Evolutionary conservation across 192 early-diverging fungal species (phyloP).

Genomic region (Allomyces javanicus): DNA sequence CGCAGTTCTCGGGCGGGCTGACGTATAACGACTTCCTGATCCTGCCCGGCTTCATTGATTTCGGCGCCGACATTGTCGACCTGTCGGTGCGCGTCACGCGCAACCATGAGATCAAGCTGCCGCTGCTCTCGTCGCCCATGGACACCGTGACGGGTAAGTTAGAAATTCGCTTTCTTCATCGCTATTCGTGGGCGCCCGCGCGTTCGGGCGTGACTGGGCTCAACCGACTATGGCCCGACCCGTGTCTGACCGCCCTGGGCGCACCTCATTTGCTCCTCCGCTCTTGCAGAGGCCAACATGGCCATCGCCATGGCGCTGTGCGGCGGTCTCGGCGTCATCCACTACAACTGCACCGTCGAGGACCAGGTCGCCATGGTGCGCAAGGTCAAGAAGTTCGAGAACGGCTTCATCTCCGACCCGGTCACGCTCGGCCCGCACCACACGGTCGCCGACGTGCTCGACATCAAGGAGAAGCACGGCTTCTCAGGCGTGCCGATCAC

Average conservation of each 20-base stretch:
- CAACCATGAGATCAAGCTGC: conserved; percentile 77
- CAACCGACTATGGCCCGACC: no score
- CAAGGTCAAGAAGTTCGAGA: conserved; percentile 94
- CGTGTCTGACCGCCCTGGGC: no score
- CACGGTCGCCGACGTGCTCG: conserved; percentile 64
- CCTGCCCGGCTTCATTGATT: conserved; percentile 88
- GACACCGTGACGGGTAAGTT: conserved; percentile 66
- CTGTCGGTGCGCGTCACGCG: conserved; percentile 76
- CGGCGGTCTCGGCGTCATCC: conserved; percentile 92
- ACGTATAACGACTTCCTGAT: conserved; percentile 99
- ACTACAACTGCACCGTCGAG: conserved; percentile 88
- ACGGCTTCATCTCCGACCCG: conserved; percentile 95
- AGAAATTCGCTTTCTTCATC: background rate
- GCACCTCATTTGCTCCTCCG: no score
- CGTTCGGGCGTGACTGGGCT: no score
- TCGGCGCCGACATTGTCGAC: conserved; percentile 55
- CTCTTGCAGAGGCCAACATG: conserved; percentile 64
- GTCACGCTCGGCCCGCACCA: conserved; percentile 61
- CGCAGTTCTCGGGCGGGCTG: conserved; percentile 57
- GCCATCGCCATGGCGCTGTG: conserved; percentile 89
- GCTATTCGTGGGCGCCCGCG: no score
- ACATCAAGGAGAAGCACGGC: conserved; percentile 69
- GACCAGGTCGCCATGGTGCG: conserved; percentile 97
- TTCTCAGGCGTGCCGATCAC: conserved; percentile 97
- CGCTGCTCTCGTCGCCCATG: conserved; percentile 90